phyloP scores from a whole-genome alignment of 805 yeast genomes.

The Dipodascopsis tothii region DNA sequence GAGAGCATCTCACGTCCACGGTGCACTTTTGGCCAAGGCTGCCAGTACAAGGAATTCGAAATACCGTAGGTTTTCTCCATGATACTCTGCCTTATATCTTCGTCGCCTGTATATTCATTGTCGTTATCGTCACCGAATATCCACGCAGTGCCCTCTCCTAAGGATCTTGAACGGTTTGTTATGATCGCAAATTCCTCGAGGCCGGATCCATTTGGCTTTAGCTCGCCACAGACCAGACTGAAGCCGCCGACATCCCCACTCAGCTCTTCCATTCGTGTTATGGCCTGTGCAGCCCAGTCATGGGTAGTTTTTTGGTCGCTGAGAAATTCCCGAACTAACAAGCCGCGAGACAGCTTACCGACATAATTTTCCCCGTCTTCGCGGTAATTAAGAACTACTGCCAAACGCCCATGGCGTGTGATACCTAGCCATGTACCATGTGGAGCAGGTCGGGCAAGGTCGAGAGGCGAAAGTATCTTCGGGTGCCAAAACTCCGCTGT shows the following conservation, averaged over 20 bases:
- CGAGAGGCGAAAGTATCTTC: conserved; percentile 53
- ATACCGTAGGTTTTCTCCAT: conserved; percentile 44
- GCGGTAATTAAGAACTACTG: conserved; percentile 69
- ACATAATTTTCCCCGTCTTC: conserved; percentile 34
- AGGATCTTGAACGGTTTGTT: conserved; percentile 21
- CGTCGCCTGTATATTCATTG: neutral
- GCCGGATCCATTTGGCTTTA: conserved; percentile 23
- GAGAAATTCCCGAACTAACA: conserved; percentile 43
- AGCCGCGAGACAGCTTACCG: conserved; percentile 45
- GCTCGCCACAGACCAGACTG: conserved; percentile 49
- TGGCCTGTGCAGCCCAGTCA: conserved; percentile 41
- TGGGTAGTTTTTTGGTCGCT: conserved; percentile 28
- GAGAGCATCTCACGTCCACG: conserved; percentile 44
- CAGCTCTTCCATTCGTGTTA: conserved; percentile 21
- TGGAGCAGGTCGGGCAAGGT: conserved; percentile 53
- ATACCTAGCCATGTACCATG: conserved; percentile 93
- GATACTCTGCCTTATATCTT: conserved; percentile 3
- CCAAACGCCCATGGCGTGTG: conserved; percentile 48
- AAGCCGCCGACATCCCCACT: conserved; percentile 51
- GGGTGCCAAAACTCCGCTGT: conserved; percentile 39
- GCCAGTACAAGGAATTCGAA: conserved; percentile 57
- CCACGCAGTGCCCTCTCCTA: conserved; percentile 13
- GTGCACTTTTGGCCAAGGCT: conserved; percentile 70
- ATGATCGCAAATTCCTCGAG: conserved; percentile 28
- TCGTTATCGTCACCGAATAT: conserved; percentile 4